Evolutionary conservation across 768 basidiomycete species (phyloP).

Genomic region (Trametes cubensis): DNA sequence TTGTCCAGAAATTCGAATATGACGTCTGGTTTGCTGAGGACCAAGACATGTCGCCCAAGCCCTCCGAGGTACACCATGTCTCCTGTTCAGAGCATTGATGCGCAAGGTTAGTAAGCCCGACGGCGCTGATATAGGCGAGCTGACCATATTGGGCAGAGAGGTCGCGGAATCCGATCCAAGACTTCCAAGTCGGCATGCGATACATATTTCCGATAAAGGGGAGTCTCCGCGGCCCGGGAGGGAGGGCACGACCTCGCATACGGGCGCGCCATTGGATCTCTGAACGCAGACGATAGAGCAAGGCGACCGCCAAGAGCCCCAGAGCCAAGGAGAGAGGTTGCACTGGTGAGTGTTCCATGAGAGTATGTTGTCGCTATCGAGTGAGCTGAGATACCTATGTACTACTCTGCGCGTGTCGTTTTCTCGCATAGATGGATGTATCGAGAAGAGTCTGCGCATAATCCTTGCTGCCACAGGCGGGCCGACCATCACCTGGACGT

Average conservation of each 20-base stretch:
- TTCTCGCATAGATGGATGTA: no score
- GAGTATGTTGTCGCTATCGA: no score
- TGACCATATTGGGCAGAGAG: conserved; percentile 1
- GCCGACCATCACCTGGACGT: no score
- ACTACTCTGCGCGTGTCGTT: no score
- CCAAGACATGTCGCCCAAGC: conserved; percentile 18
- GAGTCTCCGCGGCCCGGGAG: not conserved
- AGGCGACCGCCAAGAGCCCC: no score
- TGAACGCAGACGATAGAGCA: no score
- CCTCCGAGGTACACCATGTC: conserved; percentile 9
- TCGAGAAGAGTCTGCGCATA: no score
- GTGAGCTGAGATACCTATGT: no score
- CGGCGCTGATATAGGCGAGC: not conserved
- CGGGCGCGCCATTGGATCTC: not conserved
- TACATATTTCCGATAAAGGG: conserved; percentile 5
- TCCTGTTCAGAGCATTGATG: not conserved
- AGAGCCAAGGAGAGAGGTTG: no score
- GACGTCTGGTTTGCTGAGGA: conserved; percentile 20
- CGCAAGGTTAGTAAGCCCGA: no score
- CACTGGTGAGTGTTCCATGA: no score
- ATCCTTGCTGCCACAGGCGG: no score
- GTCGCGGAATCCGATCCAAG: not conserved
- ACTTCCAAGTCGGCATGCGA: not conserved
- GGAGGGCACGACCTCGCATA: not conserved
- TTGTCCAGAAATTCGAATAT: conserved; percentile 29